Evolutionary conservation across 2,329 filamentous ascomycete species (phyloP).

Genomic region (Orbilia brochopaga): DNA sequence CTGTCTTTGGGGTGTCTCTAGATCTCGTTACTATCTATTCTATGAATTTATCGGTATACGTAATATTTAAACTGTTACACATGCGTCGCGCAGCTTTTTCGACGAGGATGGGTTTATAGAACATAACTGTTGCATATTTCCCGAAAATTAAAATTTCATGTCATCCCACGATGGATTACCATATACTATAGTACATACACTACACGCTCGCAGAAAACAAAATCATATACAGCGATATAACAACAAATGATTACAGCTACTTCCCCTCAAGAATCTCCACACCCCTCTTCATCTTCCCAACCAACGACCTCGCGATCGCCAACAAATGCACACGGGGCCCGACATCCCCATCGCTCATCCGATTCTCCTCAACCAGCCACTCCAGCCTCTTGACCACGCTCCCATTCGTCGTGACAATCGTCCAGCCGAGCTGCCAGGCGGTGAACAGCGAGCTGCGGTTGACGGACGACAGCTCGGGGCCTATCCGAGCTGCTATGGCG

Average conservation of each 20-base stretch:
- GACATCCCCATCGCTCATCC: constrained; percentile 60
- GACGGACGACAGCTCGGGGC: constrained; percentile 64
- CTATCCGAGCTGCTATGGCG: constrained; percentile 60
- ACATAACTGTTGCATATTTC: too few relatives aligned
- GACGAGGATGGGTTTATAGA: too few relatives aligned
- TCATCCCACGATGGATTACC: too few relatives aligned
- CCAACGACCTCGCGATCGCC: constrained; percentile 69
- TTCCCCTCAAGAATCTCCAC: constrained; percentile 25
- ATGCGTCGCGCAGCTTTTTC: too few relatives aligned
- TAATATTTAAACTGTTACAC: too few relatives aligned
- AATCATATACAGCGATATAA: neutral
- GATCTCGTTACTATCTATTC: too few relatives aligned
- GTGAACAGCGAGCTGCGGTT: constrained; percentile 74
- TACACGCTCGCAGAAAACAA: neutral
- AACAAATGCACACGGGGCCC: constrained; percentile 71
- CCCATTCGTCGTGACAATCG: constrained; percentile 74
- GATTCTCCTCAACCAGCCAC: constrained; percentile 63
- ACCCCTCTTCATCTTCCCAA: constrained; percentile 68
- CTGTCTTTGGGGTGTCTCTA: too few relatives aligned
- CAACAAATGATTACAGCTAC: neutral
- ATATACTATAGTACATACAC: too few relatives aligned
- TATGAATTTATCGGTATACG: too few relatives aligned
- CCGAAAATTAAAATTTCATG: too few relatives aligned
- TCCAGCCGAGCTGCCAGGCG: constrained; percentile 69
- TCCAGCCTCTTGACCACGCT: constrained; percentile 72